These are phyloP conservation scores for Panicum hallii DNA, from an alignment of 202 grass and related monocot genomes.

Conservation along the genomic window DNA sequence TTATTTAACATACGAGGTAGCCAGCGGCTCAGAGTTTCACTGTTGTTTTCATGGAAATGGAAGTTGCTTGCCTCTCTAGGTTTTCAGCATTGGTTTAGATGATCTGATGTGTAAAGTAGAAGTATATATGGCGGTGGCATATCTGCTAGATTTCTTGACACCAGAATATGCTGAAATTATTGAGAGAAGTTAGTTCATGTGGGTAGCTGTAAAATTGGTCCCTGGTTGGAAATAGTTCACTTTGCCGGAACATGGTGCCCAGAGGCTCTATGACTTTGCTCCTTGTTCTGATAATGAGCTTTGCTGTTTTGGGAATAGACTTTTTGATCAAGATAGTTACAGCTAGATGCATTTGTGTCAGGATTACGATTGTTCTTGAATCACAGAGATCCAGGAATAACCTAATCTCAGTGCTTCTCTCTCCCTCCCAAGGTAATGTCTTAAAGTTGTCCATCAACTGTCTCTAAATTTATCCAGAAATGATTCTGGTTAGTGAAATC, in stretches of 20 bases:
- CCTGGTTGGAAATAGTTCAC: background rate
- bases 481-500: conserved; percentile 29
- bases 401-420: conserved; percentile 28
- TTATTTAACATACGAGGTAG: conserved; percentile 34
- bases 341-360: conserved; percentile 30
- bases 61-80: conserved; percentile 27
- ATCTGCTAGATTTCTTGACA: conserved; percentile 18
- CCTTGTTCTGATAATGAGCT: conserved; percentile 29
- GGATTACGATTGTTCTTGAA: conserved; percentile 41
- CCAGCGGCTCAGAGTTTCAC: conserved; percentile 25
- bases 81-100: conserved; percentile 40
- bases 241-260: conserved; percentile 15
- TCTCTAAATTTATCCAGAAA: conserved; percentile 11
- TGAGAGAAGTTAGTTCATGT: conserved; percentile 34
- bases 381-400: conserved; percentile 39
- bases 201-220: background rate
- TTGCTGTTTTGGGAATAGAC: conserved; percentile 32
- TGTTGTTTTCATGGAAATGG: conserved; percentile 23
- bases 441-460: conserved; percentile 17
- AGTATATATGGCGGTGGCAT: background rate
- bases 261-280: conserved; percentile 25
- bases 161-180: background rate
- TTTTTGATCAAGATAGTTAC: conserved; percentile 43
- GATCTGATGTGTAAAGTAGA: conserved; percentile 14
- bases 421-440: conserved; percentile 47